A percentile compares a stretch with the other conserved stretches of the same genome.
Conservation (phyloP, 768 basidiomycete genomes). For the Gloeophyllum trabeum region DNA sequence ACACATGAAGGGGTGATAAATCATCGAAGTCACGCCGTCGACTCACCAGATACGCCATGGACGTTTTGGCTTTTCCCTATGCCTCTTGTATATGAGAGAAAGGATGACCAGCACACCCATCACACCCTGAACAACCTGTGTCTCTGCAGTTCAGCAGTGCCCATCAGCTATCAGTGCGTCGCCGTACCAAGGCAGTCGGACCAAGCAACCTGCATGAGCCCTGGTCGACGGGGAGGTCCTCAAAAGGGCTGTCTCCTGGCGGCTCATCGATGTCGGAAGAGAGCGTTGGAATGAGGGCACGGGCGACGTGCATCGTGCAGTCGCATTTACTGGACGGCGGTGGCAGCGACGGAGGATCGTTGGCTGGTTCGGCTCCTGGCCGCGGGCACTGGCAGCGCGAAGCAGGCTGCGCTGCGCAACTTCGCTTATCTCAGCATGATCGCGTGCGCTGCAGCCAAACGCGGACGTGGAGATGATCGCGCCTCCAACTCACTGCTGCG, state of each 20-base stretch:
- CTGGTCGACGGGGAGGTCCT: slow-evolving; percentile 28
- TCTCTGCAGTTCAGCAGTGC: slow-evolving; percentile 1
- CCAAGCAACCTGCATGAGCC: slow-evolving; percentile 33
- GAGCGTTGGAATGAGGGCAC: too few species aligned
- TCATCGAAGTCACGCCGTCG: background rate
- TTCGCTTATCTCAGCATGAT: too few species aligned
- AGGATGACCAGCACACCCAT: slow-evolving; percentile 89
- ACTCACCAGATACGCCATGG: slow-evolving; percentile 89
- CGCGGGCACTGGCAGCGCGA: too few species aligned
- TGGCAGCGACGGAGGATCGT: too few species aligned
- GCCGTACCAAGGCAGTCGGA: slow-evolving; percentile 32
- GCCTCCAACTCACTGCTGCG: too few species aligned
- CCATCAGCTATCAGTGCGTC: background rate
- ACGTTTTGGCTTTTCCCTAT: slow-evolving; percentile 74
- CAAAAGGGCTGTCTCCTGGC: slow-evolving; percentile 13
- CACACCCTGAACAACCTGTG: slow-evolving; percentile 67
- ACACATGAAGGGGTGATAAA: background rate
- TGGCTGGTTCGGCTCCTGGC: too few species aligned
- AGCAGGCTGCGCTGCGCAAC: too few species aligned
- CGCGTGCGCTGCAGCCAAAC: too few species aligned
- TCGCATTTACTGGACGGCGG: too few species aligned
- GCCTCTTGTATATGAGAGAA: slow-evolving; percentile 81
- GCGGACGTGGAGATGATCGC: too few species aligned
- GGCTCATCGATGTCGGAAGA: too few species aligned
- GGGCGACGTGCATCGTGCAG: too few species aligned